Conservation (phyloP, 129 eudicot genomes). For the Oenanthe sinensis region DNA sequence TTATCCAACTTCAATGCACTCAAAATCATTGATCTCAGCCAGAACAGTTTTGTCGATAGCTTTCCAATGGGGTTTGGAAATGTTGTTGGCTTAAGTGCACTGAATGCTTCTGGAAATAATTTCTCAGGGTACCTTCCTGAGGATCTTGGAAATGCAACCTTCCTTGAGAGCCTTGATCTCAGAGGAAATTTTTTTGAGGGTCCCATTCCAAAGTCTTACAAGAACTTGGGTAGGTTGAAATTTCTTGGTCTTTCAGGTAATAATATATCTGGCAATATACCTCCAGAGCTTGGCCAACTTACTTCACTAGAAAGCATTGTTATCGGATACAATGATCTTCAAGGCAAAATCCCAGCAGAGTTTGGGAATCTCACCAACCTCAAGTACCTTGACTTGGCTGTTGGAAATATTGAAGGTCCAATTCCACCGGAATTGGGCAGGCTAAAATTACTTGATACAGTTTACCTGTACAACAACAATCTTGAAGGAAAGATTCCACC, state of each 20-base stretch:
- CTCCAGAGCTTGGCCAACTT: slow-evolving; percentile 52
- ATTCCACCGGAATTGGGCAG: slow-evolving; percentile 63
- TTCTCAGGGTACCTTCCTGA: slow-evolving; percentile 68
- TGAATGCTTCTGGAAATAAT: slow-evolving; percentile 77
- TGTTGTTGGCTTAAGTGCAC: slow-evolving; percentile 23
- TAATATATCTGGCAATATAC: slow-evolving; percentile 55
- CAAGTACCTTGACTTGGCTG: slow-evolving; percentile 72
- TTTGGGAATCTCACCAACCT: slow-evolving; percentile 78
- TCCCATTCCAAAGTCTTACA: slow-evolving; percentile 53
- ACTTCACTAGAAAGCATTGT: slow-evolving; percentile 62
- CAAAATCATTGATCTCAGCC: slow-evolving; percentile 54
- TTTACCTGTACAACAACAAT: slow-evolving; percentile 62
- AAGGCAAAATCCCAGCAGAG: slow-evolving; percentile 57
- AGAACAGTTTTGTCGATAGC: slow-evolving; percentile 46
- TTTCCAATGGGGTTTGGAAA: slow-evolving; percentile 73
- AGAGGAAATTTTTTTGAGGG: slow-evolving; percentile 80
- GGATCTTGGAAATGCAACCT: slow-evolving; percentile 58
- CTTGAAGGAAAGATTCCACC: slow-evolving; percentile 49
- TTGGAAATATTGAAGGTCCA: slow-evolving; percentile 58
- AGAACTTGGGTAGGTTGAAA: slow-evolving; percentile 43
- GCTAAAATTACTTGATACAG: slow-evolving; percentile 33
- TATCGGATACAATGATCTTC: slow-evolving; percentile 69
- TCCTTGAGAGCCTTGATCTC: slow-evolving; percentile 59
- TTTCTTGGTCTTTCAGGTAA: slow-evolving; percentile 87
- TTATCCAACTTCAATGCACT: slow-evolving; percentile 47